Evolutionary conservation across 1,284 basidiomycete species (phyloP), one percentile per base, ranked within the genome.

Genomic region (Sporisorium exsertum): DNA sequence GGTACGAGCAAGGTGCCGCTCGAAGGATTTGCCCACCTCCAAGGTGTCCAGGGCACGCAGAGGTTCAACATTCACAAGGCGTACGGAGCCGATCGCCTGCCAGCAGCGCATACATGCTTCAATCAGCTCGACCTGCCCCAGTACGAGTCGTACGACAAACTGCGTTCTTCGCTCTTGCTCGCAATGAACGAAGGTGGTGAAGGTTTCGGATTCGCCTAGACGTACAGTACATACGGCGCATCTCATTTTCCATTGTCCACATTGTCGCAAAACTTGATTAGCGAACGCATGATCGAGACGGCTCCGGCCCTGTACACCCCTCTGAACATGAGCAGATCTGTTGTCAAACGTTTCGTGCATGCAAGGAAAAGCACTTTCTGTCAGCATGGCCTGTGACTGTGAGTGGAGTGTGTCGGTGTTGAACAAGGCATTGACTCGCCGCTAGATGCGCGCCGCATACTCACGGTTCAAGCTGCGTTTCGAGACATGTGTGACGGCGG

Each of bases 31-130:
- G 91, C 91, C 32, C 94, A 97, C 72, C 88, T 97, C 26, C 94
- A 97, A 76, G 95, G 95, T 42, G 94, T 96, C 1, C 93, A 95
- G 82, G 95, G 96, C 57, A 92, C 92, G 2, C 97, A 98, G 85
- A 91, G 93, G 75, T 98, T 99, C 88, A 97, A 95, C 56, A 97
- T 99, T 72, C 95, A 98, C 86, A 91, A 92, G 81, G 93, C 93
- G 42, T 94, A 94, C 77, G 93, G 93, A n/a, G 91, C 92, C 3
- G 92, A 94, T 83, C 89, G 93, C 61, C 88, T 95, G 70, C 94
- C 94, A 45, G 93, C 94, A 80, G 94, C 94, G 45, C 94, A 96
- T 86, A 96, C 94, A 52, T 96, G 94, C 71, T 86, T 86, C 70
- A 87, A 87, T 71, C 87, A 87, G 78, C 73, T 86, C 42, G 84